Evolutionary conservation across 1,139 yeast species (phyloP).

Genomic region (Taphrina communis): DNA sequence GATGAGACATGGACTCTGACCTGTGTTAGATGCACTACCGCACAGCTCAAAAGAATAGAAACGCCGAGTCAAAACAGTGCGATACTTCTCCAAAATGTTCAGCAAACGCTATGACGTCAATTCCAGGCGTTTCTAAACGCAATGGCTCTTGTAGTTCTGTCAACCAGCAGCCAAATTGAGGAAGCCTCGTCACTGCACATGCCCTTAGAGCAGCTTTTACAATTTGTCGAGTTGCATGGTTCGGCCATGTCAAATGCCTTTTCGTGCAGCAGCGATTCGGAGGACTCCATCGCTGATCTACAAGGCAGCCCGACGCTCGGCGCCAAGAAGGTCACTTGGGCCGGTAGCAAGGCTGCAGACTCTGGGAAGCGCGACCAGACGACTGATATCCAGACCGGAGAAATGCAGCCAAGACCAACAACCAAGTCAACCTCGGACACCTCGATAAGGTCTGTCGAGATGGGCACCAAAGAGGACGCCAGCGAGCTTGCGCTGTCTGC

Average conservation of each 20-base stretch:
- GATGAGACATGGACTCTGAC: too few species aligned
- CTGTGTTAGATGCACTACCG: too few species aligned
- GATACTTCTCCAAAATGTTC: background rate
- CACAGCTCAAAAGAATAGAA: too few species aligned
- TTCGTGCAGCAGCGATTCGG: background rate
- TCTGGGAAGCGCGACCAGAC: too few species aligned
- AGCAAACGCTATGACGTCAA: background rate
- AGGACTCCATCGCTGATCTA: background rate
- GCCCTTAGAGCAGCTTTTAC: background rate
- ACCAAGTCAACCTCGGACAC: background rate
- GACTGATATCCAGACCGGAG: too few species aligned
- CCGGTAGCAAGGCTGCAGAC: background rate
- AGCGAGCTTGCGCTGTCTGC: background rate
- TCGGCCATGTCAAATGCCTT: background rate
- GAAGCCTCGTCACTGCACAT: background rate
- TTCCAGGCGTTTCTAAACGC: background rate
- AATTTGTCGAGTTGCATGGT: background rate
- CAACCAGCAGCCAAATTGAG: background rate
- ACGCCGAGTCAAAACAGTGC: too few species aligned
- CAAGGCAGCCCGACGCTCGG: background rate
- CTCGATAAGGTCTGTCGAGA: background rate
- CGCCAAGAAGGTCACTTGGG: background rate
- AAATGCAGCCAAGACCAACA: background rate
- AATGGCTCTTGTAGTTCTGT: background rate
- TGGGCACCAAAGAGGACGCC: conserved; percentile 4